Conservation (phyloP, 495 filamentous ascomycete species). For the Penicillium verhagenii region DNA sequence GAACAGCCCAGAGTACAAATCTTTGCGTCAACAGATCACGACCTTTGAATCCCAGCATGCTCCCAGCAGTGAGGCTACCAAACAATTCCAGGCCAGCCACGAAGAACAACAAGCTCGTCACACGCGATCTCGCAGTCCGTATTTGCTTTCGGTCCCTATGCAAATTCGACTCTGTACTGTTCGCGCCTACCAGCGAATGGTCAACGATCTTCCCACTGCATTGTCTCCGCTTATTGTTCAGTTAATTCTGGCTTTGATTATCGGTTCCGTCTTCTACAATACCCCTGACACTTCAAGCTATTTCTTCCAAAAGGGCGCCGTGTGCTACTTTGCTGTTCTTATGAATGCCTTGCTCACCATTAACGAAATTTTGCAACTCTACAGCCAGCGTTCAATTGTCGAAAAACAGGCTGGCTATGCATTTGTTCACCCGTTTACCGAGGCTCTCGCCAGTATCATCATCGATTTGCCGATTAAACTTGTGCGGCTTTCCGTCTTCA, state of each 20-base stretch:
- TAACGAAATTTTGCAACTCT: constrained; percentile 57
- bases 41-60: constrained; percentile 31
- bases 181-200: constrained; percentile 52
- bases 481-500: constrained; percentile 42
- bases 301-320: constrained; percentile 54
- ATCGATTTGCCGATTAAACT: constrained; percentile 56
- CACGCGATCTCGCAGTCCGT: constrained; percentile 36
- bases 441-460: constrained; percentile 54
- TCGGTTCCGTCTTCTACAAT: constrained; percentile 79
- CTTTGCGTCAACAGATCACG: constrained; percentile 44
- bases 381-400: constrained; percentile 57
- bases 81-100: constrained; percentile 22
- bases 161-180: constrained; percentile 45
- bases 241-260: constrained; percentile 69
- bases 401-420: constrained; percentile 61
- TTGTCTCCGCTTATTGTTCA: constrained; percentile 70
- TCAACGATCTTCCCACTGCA: constrained; percentile 68
- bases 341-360: constrained; percentile 48
- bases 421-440: constrained; percentile 59
- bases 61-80: constrained; percentile 25
- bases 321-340: constrained; percentile 85
- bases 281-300: constrained; percentile 19
- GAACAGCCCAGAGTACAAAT: constrained; percentile 47
- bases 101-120: constrained; percentile 30
- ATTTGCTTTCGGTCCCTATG: constrained; percentile 45